Evolutionary conservation across 2,329 filamentous ascomycete species (phyloP).

Genomic region (Scedosporium aurantiacum): DNA sequence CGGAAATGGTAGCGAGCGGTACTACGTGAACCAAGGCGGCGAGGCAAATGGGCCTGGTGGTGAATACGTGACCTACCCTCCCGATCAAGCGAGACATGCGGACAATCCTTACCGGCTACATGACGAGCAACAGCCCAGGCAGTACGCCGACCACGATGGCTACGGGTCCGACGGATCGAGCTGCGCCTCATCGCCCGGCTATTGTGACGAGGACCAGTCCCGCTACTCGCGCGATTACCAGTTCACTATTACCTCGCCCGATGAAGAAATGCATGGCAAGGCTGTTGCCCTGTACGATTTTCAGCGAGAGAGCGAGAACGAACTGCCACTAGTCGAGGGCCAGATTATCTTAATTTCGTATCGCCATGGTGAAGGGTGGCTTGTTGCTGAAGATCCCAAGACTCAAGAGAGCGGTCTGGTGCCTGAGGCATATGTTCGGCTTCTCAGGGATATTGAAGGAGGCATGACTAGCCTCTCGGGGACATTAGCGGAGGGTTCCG

Average conservation of each 20-base stretch:
- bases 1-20: slow-evolving; percentile 61
- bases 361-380: slow-evolving; percentile 90
- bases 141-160: slow-evolving; percentile 36
- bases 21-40: slow-evolving; percentile 58
- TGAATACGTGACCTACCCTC: slow-evolving; percentile 69
- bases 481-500: slow-evolving; percentile 41
- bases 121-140: slow-evolving; percentile 30
- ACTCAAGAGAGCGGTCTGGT: slow-evolving; percentile 91
- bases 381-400: slow-evolving; percentile 91
- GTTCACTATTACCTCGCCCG: slow-evolving; percentile 87
- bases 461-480: slow-evolving; percentile 66
- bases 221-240: slow-evolving; percentile 87
- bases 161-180: slow-evolving; percentile 45
- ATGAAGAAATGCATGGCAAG: slow-evolving; percentile 96
- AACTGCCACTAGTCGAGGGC: slow-evolving; percentile 81
- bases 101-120: slow-evolving; percentile 21
- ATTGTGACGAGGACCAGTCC: slow-evolving; percentile 55
- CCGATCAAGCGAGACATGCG: slow-evolving; percentile 50
- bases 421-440: slow-evolving; percentile 88
- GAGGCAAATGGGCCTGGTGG: slow-evolving; percentile 68
- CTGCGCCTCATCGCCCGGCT: slow-evolving; percentile 46
- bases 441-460: slow-evolving; percentile 87
- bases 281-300: slow-evolving; percentile 95
- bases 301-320: slow-evolving; percentile 89
- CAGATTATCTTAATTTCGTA: slow-evolving; percentile 97